Evolutionary conservation across 2,329 filamentous ascomycete genomes (phyloP).

Genomic region (Pseudopithomyces maydicus): DNA sequence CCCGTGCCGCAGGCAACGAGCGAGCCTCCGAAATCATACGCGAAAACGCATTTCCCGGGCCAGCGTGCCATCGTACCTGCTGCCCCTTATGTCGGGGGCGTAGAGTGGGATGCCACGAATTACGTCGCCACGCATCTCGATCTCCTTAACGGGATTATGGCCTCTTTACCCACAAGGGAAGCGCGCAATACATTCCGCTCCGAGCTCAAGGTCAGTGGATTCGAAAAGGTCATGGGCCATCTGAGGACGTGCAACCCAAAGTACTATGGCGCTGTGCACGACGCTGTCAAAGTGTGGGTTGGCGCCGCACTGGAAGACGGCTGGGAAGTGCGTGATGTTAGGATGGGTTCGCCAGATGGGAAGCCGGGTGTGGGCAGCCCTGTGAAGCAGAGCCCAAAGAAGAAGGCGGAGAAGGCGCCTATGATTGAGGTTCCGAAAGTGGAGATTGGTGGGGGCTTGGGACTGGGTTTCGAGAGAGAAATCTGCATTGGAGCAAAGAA

Average conservation of each 20-base stretch:
- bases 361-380: constrained; percentile 36
- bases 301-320: constrained; percentile 83
- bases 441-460: constrained; percentile 36
- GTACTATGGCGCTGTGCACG: constrained; percentile 91
- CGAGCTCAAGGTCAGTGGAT: constrained; percentile 81
- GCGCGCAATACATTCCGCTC: constrained; percentile 80
- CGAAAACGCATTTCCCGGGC: constrained; percentile 77
- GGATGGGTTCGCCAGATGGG: constrained; percentile 64
- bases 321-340: constrained; percentile 82
- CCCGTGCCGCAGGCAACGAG: constrained; percentile 57
- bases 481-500: constrained; percentile 26
- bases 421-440: constrained; percentile 46
- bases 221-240: constrained; percentile 85
- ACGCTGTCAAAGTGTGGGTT: constrained; percentile 87
- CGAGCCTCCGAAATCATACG: constrained; percentile 45
- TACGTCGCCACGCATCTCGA: constrained; percentile 93
- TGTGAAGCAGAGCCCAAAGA: constrained; percentile 49
- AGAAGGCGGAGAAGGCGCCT: constrained; percentile 43
- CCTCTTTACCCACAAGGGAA: constrained; percentile 71
- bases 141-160: constrained; percentile 86
- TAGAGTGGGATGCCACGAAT: constrained; percentile 98
- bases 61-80: constrained; percentile 89
- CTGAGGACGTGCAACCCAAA: constrained; percentile 95
- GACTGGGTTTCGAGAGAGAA: constrained; percentile 38
- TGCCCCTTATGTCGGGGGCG: constrained; percentile 93